Percentiles rank a stretch among this genome's conserved stretches.
Conservation (phyloP, 2,329 filamentous ascomycete genomes). For the Alternaria atra region DNA sequence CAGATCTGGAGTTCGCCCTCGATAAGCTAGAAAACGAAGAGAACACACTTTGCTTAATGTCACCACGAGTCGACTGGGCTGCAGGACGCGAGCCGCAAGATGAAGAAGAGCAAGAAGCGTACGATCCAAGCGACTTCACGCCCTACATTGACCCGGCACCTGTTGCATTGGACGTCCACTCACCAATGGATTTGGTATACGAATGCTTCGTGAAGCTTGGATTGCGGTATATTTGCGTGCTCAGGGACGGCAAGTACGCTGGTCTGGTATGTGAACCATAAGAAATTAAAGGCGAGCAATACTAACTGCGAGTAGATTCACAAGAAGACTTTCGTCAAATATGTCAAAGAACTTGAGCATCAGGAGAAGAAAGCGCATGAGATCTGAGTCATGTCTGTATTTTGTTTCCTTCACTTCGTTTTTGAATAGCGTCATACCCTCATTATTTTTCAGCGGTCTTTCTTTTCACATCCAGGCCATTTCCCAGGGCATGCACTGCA, state of each 20-base stretch:
- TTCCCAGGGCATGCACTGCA: conserved; percentile 4
- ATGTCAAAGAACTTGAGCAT: conserved; percentile 83
- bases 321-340: conserved; percentile 97
- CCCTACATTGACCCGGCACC: conserved; percentile 92
- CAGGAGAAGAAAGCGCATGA: conserved; percentile 34
- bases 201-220: conserved; percentile 97
- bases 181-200: conserved; percentile 93
- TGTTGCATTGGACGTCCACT: conserved; percentile 85
- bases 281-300: neutral
- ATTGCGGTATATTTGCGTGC: conserved; percentile 88
- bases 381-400: conserved; percentile 1
- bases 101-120: conserved; percentile 57
- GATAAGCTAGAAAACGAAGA: conserved; percentile 83
- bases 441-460: conserved; percentile 2
- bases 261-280: conserved; percentile 73
- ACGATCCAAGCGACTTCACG: conserved; percentile 82
- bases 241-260: conserved; percentile 83
- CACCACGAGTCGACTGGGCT: conserved; percentile 63
- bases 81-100: conserved; percentile 61
- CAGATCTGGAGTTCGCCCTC: conserved; percentile 91
- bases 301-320: conserved; percentile 67
- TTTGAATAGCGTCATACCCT: conserved; percentile 4
- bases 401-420: neutral
- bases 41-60: conserved; percentile 82
- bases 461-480: neutral